phyloP scores from a whole-genome alignment of 129 eudicot genomes.

The Flaveria sonorensis region DNA sequence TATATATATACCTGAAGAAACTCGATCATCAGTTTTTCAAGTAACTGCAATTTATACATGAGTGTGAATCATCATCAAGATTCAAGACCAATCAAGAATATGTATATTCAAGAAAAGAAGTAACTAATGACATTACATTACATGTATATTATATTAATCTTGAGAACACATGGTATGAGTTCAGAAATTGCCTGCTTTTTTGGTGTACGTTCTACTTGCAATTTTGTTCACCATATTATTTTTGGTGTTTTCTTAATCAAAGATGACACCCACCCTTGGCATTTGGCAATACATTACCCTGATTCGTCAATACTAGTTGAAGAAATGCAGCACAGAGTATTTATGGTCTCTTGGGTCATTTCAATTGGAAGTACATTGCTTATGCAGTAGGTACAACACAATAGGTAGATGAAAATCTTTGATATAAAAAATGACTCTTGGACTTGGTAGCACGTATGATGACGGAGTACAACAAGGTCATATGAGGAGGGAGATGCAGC shows the following conservation, averaged over 20 bases:
- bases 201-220: background rate
- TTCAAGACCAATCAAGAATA: background rate
- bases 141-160: constrained; percentile 41
- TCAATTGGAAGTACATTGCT: background rate
- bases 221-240: no score
- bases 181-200: constrained; percentile 20
- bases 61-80: no score
- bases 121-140: background rate
- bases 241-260: no score
- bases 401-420: background rate
- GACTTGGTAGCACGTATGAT: background rate
- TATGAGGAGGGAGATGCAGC: constrained; percentile 16
- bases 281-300: background rate
- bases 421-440: background rate
- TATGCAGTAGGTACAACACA: constrained; percentile 13
- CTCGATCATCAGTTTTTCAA: no score
- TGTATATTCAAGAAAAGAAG: background rate
- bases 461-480: constrained; percentile 9
- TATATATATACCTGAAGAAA: no score
- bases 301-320: background rate
- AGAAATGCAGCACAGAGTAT: background rate
- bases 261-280: no score
- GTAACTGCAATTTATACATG: no score
- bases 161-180: constrained; percentile 21
- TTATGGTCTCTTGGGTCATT: background rate